These are phyloP conservation scores for Coccomyxa sp. DNA, from an alignment of 139 green algal genomes.

Conservation along the genomic window DNA sequence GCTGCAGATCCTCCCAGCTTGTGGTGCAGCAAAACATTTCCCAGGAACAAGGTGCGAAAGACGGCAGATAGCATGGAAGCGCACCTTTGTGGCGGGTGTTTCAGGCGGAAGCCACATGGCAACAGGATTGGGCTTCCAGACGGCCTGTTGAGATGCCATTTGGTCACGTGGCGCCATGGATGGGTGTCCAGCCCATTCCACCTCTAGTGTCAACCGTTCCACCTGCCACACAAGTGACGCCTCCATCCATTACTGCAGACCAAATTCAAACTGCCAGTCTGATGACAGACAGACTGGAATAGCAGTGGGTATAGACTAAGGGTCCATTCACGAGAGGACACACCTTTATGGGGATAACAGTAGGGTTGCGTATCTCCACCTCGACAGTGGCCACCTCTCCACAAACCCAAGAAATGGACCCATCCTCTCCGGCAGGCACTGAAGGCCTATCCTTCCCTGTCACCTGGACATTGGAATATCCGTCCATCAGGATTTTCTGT, in stretches of 20 bases:
- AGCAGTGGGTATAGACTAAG: background rate
- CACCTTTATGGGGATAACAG: slow-evolving; percentile 46
- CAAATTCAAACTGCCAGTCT: background rate
- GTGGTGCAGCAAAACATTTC: background rate
- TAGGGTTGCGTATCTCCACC: slow-evolving; percentile 63
- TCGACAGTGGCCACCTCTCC: slow-evolving; percentile 60
- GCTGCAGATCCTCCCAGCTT: background rate
- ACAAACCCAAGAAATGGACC: slow-evolving; percentile 45
- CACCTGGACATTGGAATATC: too few species aligned
- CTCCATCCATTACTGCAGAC: background rate
- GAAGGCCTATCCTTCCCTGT: too few species aligned
- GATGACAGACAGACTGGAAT: background rate
- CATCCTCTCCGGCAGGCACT: background rate
- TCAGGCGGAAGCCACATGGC: slow-evolving; percentile 16
- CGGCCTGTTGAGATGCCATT: background rate
- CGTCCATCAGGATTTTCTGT: background rate
- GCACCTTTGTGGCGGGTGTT: slow-evolving; percentile 16
- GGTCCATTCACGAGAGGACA: background rate
- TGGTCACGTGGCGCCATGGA: slow-evolving; percentile 27
- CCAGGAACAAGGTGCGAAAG: slow-evolving; percentile 19
- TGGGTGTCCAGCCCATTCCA: slow-evolving; percentile 21
- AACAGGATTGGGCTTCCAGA: slow-evolving; percentile 12
- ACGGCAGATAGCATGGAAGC: background rate
- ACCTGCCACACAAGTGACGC: slow-evolving; percentile 11
- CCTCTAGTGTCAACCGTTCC: slow-evolving; percentile 26